These are phyloP conservation scores for Lentinula boryana DNA, from an alignment of 768 basidiomycete species.

Conservation along the genomic window DNA sequence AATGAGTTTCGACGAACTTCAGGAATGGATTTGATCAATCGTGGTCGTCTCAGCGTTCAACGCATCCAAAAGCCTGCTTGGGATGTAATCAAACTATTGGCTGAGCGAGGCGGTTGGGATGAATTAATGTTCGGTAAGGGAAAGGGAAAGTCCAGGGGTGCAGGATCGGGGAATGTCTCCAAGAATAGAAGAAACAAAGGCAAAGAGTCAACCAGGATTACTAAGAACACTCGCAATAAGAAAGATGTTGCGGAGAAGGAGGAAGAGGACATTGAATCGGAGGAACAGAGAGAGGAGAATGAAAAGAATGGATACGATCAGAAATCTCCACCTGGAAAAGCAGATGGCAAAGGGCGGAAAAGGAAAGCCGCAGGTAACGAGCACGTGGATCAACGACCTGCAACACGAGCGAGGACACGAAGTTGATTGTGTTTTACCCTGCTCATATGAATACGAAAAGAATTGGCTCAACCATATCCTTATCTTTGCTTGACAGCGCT, in stretches of 20 bases:
- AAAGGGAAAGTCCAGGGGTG: background rate
- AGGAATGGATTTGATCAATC: conserved; percentile 77
- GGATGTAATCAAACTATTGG: conserved; percentile 52
- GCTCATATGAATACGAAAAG: background rate
- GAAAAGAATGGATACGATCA: background rate
- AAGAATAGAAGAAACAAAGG: background rate
- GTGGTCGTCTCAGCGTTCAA: conserved; percentile 87
- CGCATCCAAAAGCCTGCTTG: conserved; percentile 64
- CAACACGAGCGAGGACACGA: conserved; percentile 1
- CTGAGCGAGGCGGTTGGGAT: conserved; percentile 78
- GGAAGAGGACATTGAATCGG: conserved; percentile 5
- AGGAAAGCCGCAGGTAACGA: background rate
- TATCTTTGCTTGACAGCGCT: background rate
- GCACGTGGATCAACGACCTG: background rate
- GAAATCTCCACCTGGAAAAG: background rate
- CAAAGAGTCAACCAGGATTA: background rate
- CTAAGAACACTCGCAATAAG: background rate
- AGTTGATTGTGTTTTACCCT: background rate
- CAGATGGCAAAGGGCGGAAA: background rate
- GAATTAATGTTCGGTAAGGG: conserved; percentile 28
- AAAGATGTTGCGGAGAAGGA: conserved; percentile 6
- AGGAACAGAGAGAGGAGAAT: background rate
- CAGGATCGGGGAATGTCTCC: background rate
- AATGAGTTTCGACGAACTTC: conserved; percentile 2
- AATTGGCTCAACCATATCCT: background rate